phyloP scores from a whole-genome alignment of 2,329 filamentous ascomycete genomes.

The Knufia petricola region DNA sequence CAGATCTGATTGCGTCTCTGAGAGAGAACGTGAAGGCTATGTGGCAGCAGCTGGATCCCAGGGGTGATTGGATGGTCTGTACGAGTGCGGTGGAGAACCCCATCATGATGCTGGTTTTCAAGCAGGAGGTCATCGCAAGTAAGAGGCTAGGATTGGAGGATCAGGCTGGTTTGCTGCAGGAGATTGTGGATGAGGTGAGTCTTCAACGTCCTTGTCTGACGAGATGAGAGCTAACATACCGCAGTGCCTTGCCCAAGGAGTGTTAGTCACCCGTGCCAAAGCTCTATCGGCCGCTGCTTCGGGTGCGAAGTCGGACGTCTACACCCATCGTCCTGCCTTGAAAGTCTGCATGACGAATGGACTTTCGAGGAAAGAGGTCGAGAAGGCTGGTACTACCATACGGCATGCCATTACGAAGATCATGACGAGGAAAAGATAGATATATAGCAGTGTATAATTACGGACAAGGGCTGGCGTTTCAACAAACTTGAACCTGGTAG shows the following conservation, averaged over 20 bases:
- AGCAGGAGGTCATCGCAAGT: conserved; percentile 66
- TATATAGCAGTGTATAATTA: conserved; percentile 1
- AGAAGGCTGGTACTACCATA: conserved; percentile 82
- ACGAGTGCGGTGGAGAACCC: conserved; percentile 78
- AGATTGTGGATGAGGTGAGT: conserved; percentile 90
- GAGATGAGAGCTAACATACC: conserved; percentile 16
- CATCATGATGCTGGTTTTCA: conserved; percentile 71
- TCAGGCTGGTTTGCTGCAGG: conserved; percentile 75
- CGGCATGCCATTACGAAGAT: conserved; percentile 91
- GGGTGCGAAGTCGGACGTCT: conserved; percentile 57
- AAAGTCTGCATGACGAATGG: conserved; percentile 87
- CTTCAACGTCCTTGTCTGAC: conserved; percentile 5
- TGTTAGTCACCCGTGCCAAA: conserved; percentile 82
- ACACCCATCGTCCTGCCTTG: conserved; percentile 62
- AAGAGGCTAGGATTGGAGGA: conserved; percentile 62
- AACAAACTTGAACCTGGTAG: no score
- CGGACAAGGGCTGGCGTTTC: neutral
- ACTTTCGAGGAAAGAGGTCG: conserved; percentile 85
- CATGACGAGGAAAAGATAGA: conserved; percentile 49
- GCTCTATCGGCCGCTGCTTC: conserved; percentile 56
- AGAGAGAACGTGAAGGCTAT: conserved; percentile 81
- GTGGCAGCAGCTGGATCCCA: conserved; percentile 77
- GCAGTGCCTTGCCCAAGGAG: conserved; percentile 73
- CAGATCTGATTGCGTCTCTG: conserved; percentile 67
- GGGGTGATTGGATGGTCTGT: conserved; percentile 85